Percentiles rank a stretch among this genome's conserved stretches.
Evolutionary conservation across 805 yeast species (phyloP).

Genomic region (Ogataea henricii): DNA sequence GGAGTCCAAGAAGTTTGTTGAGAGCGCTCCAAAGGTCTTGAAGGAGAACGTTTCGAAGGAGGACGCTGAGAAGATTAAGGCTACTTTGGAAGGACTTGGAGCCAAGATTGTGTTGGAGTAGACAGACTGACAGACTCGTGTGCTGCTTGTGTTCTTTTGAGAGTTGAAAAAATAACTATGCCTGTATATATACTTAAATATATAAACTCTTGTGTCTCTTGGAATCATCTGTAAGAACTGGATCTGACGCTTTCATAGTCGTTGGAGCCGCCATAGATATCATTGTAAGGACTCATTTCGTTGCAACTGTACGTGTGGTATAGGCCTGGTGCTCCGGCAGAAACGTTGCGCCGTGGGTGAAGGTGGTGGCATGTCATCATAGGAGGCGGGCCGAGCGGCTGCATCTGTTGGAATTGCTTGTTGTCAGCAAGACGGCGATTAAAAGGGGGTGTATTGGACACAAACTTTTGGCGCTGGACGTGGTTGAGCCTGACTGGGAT

Average conservation of each 20-base stretch:
- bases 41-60: slow-evolving; percentile 95
- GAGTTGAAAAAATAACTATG: slow-evolving; percentile 7
- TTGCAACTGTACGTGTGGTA: slow-evolving; percentile 2
- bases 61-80: slow-evolving; percentile 95
- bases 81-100: slow-evolving; percentile 90
- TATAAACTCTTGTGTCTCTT: slow-evolving; percentile 4
- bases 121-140: slow-evolving; percentile 11
- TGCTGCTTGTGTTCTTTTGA: slow-evolving; percentile 2
- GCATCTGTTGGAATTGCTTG: background rate
- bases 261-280: slow-evolving; percentile 5
- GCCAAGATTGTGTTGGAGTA: slow-evolving; percentile 91
- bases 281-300: slow-evolving; percentile 11
- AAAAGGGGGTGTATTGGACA: slow-evolving; percentile 4
- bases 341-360: background rate
- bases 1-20: slow-evolving; percentile 97
- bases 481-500: background rate
- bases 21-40: slow-evolving; percentile 92
- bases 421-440: background rate
- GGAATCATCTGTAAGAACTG: slow-evolving; percentile 7
- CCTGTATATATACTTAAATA: slow-evolving; percentile 18
- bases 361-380: background rate
- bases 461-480: background rate
- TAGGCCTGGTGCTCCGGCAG: background rate
- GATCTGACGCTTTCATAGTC: slow-evolving; percentile 5
- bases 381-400: slow-evolving; percentile 1